Evolutionary conservation across 108 stramenopile genomes (phyloP).

Genomic region (Mayamaea pseudoterrestris): DNA sequence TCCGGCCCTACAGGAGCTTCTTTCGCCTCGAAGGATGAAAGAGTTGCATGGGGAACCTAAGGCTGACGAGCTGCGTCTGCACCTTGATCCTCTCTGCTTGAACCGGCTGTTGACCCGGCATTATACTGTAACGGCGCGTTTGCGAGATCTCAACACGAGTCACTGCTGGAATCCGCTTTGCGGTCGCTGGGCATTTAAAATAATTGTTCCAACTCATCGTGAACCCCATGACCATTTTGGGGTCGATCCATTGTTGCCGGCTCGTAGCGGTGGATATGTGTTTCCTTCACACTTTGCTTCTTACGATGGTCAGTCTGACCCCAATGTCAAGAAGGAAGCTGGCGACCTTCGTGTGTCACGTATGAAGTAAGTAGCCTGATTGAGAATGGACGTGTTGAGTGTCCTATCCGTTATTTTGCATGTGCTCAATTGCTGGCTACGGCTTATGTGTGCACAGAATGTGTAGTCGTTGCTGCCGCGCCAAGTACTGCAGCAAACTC

Average conservation of each 20-base stretch:
- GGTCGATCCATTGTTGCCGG: no score
- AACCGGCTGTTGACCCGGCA: constrained; percentile 49
- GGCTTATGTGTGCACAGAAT: no score
- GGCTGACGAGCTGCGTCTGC: constrained; percentile 37
- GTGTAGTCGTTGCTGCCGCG: constrained; percentile 78
- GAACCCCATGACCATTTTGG: no score
- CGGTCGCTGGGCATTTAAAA: constrained; percentile 79
- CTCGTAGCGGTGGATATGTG: no score
- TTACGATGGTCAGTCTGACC: no score
- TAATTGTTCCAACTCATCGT: constrained; percentile 5
- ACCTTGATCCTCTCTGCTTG: constrained; percentile 62
- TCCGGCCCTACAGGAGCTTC: constrained; percentile 65
- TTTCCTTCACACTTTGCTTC: no score
- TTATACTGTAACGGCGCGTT: constrained; percentile 41
- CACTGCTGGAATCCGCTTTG: constrained; percentile 88
- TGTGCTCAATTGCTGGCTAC: no score
- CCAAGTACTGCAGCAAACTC: constrained; percentile 82
- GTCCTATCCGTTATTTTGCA: no score
- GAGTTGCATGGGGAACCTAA: constrained; percentile 56
- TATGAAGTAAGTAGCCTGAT: no score
- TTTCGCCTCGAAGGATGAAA: constrained; percentile 56
- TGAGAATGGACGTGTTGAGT: no score
- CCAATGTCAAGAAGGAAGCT: no score
- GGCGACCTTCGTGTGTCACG: no score
- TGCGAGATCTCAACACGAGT: constrained; percentile 49